Conservation (phyloP, 129 eudicot species). For the Centaurea solstitialis region DNA sequence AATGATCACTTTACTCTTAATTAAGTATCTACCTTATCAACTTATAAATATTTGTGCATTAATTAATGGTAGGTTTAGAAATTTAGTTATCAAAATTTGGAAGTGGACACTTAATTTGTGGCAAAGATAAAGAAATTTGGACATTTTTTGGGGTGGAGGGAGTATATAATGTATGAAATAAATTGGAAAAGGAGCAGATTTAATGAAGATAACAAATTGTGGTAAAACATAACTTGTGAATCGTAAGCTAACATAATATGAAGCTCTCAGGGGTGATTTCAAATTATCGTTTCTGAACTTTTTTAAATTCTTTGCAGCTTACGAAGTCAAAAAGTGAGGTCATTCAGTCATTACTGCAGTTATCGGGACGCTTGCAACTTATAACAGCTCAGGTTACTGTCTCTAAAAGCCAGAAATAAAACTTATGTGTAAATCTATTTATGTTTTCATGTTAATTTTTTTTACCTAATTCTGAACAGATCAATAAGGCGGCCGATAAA, state of each 20-base stretch:
- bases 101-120: too few species aligned
- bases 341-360: conserved; percentile 52
- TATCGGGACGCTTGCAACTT: conserved; percentile 87
- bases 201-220: not conserved
- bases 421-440: not conserved
- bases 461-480: conserved; percentile 39
- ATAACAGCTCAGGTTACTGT: conserved; percentile 71
- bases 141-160: too few species aligned
- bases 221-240: not conserved
- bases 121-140: too few species aligned
- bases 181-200: not conserved
- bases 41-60: too few species aligned
- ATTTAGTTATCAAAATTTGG: too few species aligned
- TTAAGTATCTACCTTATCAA: too few species aligned
- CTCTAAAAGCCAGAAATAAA: not conserved
- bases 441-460: not conserved
- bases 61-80: too few species aligned
- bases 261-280: not conserved
- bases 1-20: too few species aligned
- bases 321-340: conserved; percentile 57
- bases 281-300: not conserved
- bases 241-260: not conserved
- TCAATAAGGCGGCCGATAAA: conserved; percentile 63
- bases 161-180: not conserved
- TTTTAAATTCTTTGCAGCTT: conserved; percentile 43